A percentile compares a stretch with the other conserved stretches of the same genome.
phyloP scores from a whole-genome alignment of 305 asterid species.

The Fraxinus angustifolia region DNA sequence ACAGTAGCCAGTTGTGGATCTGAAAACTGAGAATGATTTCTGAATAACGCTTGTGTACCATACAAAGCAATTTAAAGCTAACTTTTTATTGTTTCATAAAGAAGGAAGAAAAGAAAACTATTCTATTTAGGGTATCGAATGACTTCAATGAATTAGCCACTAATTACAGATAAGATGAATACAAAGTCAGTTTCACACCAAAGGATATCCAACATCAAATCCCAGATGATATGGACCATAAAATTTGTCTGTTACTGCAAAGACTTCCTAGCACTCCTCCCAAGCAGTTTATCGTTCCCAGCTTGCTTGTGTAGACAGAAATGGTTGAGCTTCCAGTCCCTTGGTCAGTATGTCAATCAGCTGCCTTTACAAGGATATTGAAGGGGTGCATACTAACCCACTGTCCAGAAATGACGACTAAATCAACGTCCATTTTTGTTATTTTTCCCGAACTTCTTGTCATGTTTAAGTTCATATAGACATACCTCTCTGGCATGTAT shows the following conservation, averaged over 20 bases:
- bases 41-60: not conserved
- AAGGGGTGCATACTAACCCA: not conserved
- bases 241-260: not conserved
- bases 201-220: not conserved
- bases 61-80: not conserved
- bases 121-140: not conserved
- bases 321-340: not conserved
- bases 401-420: not conserved
- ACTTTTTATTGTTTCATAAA: not conserved
- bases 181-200: not conserved
- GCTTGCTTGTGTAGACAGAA: not conserved
- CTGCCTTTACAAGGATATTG: not conserved
- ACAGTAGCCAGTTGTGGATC: not conserved
- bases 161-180: not conserved
- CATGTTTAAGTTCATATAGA: not conserved
- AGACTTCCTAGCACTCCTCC: not conserved
- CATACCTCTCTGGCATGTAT: not conserved
- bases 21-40: not conserved
- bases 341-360: not conserved
- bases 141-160: not conserved
- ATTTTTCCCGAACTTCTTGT: not conserved
- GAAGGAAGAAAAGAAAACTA: not conserved
- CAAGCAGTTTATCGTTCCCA: not conserved
- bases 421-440: not conserved
- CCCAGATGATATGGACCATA: not conserved